These are phyloP conservation scores for Alternaria tenuissima DNA, from an alignment of 2,329 filamentous ascomycete genomes.

Conservation along the genomic window DNA sequence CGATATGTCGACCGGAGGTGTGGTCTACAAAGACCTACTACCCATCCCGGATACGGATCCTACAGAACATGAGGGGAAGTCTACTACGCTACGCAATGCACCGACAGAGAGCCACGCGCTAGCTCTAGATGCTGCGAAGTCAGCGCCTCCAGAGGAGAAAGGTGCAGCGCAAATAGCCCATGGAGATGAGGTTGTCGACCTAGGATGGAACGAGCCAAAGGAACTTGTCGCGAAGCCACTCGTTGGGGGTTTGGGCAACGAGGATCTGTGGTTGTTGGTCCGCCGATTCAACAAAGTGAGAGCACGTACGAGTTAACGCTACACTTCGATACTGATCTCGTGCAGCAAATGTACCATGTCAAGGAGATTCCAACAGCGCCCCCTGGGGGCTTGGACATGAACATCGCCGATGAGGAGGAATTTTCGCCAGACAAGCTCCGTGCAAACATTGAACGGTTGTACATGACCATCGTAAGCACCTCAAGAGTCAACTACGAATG, in stretches of 20 bases:
- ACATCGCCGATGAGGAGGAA: slow-evolving; percentile 82
- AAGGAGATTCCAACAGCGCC: slow-evolving; percentile 69
- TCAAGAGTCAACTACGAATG: not conserved
- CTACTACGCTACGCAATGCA: slow-evolving; percentile 49
- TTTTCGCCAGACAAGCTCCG: slow-evolving; percentile 86
- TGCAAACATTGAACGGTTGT: slow-evolving; percentile 78
- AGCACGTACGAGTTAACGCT: not conserved
- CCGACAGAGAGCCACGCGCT: slow-evolving; percentile 59
- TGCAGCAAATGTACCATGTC: slow-evolving; percentile 71
- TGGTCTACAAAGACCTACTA: slow-evolving; percentile 49
- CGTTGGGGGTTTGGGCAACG: slow-evolving; percentile 73
- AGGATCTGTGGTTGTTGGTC: slow-evolving; percentile 76
- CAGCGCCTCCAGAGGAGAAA: slow-evolving; percentile 47
- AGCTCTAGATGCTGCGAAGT: slow-evolving; percentile 51
- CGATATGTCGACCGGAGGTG: slow-evolving; percentile 42
- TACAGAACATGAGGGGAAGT: slow-evolving; percentile 36
- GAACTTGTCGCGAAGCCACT: slow-evolving; percentile 66
- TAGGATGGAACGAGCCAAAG: slow-evolving; percentile 74
- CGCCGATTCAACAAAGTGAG: slow-evolving; percentile 76
- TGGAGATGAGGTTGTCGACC: slow-evolving; percentile 65
- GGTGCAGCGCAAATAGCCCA: slow-evolving; percentile 56
- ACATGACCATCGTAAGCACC: slow-evolving; percentile 71
- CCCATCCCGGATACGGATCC: slow-evolving; percentile 47
- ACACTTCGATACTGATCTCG: slow-evolving; percentile 28
- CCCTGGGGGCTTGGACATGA: slow-evolving; percentile 77